phyloP scores from a whole-genome alignment of 768 basidiomycete species.

The Tremella fuciformis region DNA sequence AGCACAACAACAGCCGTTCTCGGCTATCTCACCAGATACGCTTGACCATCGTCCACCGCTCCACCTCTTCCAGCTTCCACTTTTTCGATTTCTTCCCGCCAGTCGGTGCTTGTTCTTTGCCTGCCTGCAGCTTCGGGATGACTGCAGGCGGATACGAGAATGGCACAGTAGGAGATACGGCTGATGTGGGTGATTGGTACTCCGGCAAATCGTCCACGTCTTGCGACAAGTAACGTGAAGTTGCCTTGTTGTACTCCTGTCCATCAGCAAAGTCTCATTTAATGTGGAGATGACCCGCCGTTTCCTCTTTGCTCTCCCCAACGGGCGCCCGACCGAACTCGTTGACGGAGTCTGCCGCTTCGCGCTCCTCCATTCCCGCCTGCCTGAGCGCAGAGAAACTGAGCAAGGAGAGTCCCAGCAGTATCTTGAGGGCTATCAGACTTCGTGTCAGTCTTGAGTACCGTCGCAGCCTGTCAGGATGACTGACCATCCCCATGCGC shows the following conservation, averaged over 20 bases:
- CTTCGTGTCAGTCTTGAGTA: slow-evolving; percentile 46
- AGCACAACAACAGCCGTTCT: slow-evolving; percentile 8
- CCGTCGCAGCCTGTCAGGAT: neutral
- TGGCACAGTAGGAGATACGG: slow-evolving; percentile 6
- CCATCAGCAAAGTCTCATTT: slow-evolving; percentile 8
- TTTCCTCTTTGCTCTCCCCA: slow-evolving; percentile 84
- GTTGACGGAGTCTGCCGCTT: slow-evolving; percentile 74
- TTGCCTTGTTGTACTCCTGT: slow-evolving; percentile 76
- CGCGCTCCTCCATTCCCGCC: slow-evolving; percentile 68
- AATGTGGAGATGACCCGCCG: slow-evolving; percentile 55
- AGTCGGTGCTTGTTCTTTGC: slow-evolving; percentile 12
- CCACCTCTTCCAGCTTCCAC: slow-evolving; percentile 79
- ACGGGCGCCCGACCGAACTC: slow-evolving; percentile 87
- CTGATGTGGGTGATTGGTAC: slow-evolving; percentile 14
- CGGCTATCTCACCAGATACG: slow-evolving; percentile 64
- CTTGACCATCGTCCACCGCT: slow-evolving; percentile 93
- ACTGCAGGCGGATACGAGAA: slow-evolving; percentile 7
- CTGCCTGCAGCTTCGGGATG: neutral
- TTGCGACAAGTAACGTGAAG: slow-evolving; percentile 69
- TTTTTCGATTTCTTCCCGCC: slow-evolving; percentile 59
- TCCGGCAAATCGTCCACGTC: slow-evolving; percentile 64
- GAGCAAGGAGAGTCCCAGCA: slow-evolving; percentile 83
- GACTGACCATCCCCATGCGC: slow-evolving; percentile 75
- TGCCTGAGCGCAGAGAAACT: slow-evolving; percentile 74
- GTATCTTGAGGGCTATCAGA: slow-evolving; percentile 80